These are phyloP conservation scores for Xenoacremonium recifei DNA, from an alignment of 2,329 filamentous ascomycete genomes.

Conservation along the genomic window DNA sequence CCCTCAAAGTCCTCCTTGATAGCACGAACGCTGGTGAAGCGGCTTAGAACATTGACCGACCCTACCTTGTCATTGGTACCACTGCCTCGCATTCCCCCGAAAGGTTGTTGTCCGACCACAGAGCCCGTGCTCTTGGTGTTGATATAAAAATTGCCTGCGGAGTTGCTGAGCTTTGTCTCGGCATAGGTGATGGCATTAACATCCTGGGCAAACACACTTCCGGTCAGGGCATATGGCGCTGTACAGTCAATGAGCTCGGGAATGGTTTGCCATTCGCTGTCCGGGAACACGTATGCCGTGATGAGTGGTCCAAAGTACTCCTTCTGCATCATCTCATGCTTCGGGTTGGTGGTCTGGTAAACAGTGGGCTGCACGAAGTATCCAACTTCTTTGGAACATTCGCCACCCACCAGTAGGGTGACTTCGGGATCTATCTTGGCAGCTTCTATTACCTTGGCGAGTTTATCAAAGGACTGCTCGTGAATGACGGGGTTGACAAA, in stretches of 20 bases:
- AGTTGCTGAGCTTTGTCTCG: conserved; percentile 62
- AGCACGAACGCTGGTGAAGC: conserved; percentile 60
- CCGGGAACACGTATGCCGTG: conserved; percentile 46
- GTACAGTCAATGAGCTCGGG: conserved; percentile 14
- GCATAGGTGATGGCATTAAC: conserved; percentile 59
- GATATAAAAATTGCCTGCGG: conserved; percentile 75
- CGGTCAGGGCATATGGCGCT: conserved; percentile 50
- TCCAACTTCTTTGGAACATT: conserved; percentile 40
- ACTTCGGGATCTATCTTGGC: conserved; percentile 42
- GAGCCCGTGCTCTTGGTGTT: conserved; percentile 53
- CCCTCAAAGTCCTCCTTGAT: conserved; percentile 66
- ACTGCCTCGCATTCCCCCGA: conserved; percentile 61
- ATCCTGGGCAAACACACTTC: conserved; percentile 67
- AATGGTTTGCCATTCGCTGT: conserved; percentile 25
- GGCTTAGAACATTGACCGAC: conserved; percentile 53
- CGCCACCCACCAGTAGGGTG: conserved; percentile 44
- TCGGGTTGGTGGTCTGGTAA: conserved; percentile 39
- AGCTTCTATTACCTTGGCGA: conserved; percentile 43
- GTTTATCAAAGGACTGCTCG: conserved; percentile 41
- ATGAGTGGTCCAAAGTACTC: conserved; percentile 51
- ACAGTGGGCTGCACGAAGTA: conserved; percentile 48
- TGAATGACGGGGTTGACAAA: conserved; percentile 52
- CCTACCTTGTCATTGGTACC: conserved; percentile 70
- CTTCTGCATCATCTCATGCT: conserved; percentile 42
- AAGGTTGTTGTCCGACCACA: conserved; percentile 66